Evolutionary conservation across 768 basidiomycete species (phyloP).

Genomic region (Mrakia gelida): DNA sequence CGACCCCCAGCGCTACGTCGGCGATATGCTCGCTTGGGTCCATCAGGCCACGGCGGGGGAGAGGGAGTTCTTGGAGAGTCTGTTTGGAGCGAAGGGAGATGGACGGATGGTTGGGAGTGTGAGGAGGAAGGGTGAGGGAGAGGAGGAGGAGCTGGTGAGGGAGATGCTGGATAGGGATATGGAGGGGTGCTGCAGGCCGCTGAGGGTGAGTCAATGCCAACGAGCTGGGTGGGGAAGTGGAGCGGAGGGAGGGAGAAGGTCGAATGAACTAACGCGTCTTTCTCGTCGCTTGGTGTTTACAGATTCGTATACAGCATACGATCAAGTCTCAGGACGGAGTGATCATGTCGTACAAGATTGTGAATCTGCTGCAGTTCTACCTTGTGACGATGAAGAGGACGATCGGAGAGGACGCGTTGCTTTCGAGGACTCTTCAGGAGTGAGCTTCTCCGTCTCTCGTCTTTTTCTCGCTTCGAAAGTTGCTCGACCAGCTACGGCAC

Average conservation of each 20-base stretch:
- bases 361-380: constrained; percentile 94
- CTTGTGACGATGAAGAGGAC: constrained; percentile 86
- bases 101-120: constrained; percentile 71
- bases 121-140: constrained; percentile 44
- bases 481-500: too few relatives aligned
- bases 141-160: constrained; percentile 73
- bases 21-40: constrained; percentile 98
- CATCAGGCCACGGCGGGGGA: constrained; percentile 95
- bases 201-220: constrained; percentile 57
- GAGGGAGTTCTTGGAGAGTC: constrained; percentile 81
- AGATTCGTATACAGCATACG: constrained; percentile 90
- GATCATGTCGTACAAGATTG: constrained; percentile 85
- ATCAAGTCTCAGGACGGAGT: constrained; percentile 89
- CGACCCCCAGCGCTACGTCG: constrained; percentile 91
- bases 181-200: constrained; percentile 77
- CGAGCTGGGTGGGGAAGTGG: background rate
- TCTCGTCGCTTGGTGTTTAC: background rate
- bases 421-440: constrained; percentile 76
- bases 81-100: constrained; percentile 68
- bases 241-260: background rate
- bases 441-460: constrained; percentile 46
- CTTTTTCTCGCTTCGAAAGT: background rate
- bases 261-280: background rate
- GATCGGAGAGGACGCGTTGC: constrained; percentile 73
- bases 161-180: constrained; percentile 77